A percentile compares a stretch with the other conserved stretches of the same genome.
Evolutionary conservation across 805 yeast species (phyloP).

Genomic region (Candida gorgasii): DNA sequence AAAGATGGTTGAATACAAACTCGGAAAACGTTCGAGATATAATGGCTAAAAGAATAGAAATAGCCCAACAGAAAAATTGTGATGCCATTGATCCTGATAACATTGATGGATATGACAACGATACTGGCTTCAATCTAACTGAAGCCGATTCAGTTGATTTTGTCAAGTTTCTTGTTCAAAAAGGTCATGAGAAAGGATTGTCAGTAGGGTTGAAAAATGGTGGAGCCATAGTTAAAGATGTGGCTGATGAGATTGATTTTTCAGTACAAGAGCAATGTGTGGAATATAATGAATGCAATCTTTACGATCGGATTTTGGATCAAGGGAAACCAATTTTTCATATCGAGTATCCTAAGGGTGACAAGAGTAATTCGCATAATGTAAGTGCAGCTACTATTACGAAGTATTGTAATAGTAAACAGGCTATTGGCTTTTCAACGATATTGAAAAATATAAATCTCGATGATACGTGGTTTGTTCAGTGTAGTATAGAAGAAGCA

Average conservation of each 20-base stretch:
- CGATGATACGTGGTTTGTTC: constrained; percentile 13
- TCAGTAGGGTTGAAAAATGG: constrained; percentile 28
- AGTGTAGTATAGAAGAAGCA: not conserved
- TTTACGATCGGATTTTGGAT: constrained; percentile 16
- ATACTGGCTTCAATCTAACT: constrained; percentile 26
- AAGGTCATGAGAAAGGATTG: constrained; percentile 19
- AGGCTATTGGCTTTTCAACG: constrained; percentile 19
- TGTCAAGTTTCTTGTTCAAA: constrained; percentile 21
- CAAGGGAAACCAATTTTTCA: constrained; percentile 24
- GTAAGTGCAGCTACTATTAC: constrained; percentile 4
- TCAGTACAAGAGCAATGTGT: constrained; percentile 30
- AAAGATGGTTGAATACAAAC: constrained; percentile 24
- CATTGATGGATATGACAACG: constrained; percentile 28
- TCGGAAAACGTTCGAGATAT: constrained; percentile 21
- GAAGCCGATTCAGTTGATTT: constrained; percentile 22
- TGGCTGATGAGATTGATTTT: constrained; percentile 21
- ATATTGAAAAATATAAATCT: constrained; percentile 24
- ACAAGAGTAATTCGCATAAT: constrained; percentile 6
- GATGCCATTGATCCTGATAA: constrained; percentile 33
- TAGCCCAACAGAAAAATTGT: constrained; percentile 23
- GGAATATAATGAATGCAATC: constrained; percentile 24
- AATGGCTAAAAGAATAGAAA: constrained; percentile 20
- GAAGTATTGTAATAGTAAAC: constrained; percentile 13
- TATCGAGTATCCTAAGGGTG: constrained; percentile 28
- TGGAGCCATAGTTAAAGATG: constrained; percentile 20